Percentiles rank a stretch among this genome's conserved stretches.
phyloP scores from a whole-genome alignment of 257 asterid genomes.

The Solanum ahanhuiri region DNA sequence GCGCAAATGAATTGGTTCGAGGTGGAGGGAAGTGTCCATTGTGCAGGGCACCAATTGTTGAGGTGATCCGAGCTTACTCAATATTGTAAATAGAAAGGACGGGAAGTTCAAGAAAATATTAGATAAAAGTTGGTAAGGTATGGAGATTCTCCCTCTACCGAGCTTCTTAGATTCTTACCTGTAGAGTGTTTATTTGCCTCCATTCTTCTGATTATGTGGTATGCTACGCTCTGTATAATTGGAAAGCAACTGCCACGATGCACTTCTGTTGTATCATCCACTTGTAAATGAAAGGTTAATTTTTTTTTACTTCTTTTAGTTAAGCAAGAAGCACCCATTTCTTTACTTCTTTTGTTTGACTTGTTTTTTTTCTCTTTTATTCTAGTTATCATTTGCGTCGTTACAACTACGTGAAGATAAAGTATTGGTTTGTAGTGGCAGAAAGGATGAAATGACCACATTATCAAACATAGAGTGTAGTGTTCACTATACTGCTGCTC shows the following conservation, averaged over 20 bases:
- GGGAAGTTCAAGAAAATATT: background rate
- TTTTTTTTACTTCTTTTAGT: background rate
- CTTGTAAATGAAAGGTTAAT: conserved; percentile 34
- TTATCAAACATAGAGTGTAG: background rate
- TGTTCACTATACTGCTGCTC: background rate
- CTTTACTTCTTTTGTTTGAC: background rate
- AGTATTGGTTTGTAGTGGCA: background rate
- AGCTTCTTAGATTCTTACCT: conserved; percentile 22
- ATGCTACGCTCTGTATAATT: conserved; percentile 23
- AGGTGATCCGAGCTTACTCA: conserved; percentile 93
- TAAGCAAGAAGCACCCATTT: background rate
- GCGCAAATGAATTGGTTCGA: conserved; percentile 78
- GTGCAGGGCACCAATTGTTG: conserved; percentile 89
- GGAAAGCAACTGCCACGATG: conserved; percentile 17
- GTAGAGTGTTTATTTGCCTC: conserved; percentile 22
- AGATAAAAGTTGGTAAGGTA: conserved; percentile 14
- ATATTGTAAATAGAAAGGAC: conserved; percentile 38
- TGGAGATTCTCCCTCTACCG: conserved; percentile 10
- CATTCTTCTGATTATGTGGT: conserved; percentile 26
- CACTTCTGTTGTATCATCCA: conserved; percentile 31
- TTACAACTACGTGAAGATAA: background rate
- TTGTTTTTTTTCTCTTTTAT: background rate
- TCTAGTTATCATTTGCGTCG: background rate
- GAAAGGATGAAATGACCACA: background rate
- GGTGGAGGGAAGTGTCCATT: conserved; percentile 87